A percentile compares a stretch with the other conserved stretches of the same genome.
These are phyloP conservation scores for Yarrowia sp. DNA, from an alignment of 805 yeast species.

Conservation along the genomic window DNA sequence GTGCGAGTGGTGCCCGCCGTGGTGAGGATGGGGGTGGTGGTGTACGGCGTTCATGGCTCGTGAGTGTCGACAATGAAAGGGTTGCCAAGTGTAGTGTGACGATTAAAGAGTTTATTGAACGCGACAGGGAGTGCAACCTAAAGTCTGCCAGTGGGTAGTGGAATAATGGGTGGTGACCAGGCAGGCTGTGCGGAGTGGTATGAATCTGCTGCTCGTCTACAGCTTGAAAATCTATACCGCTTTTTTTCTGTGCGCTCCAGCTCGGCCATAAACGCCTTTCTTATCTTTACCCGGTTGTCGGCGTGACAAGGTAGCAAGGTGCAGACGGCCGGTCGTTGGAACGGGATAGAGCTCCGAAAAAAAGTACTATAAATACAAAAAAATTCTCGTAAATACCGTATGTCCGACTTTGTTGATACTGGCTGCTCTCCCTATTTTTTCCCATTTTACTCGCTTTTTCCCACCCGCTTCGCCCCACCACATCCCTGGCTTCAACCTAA, in stretches of 20 bases:
- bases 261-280: background rate
- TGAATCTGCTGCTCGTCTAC: no score
- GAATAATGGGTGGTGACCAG: no score
- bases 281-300: slow-evolving; percentile 7
- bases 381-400: no score
- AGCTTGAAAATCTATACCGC: no score
- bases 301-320: background rate
- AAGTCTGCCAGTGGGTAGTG: background rate
- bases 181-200: no score
- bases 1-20: slow-evolving; percentile 6
- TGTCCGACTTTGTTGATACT: background rate
- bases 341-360: no score
- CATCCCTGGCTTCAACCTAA: slow-evolving; percentile 18
- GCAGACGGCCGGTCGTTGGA: background rate
- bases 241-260: background rate
- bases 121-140: slow-evolving; percentile 12
- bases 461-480: background rate
- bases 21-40: slow-evolving; percentile 12
- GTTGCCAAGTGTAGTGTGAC: background rate
- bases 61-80: background rate
- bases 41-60: slow-evolving; percentile 25
- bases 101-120: slow-evolving; percentile 12
- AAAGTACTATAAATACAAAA: no score
- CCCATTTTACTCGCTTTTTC: background rate
- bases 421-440: background rate